Conservation (phyloP, 2,329 filamentous ascomycete genomes). For the Neoscytalidium dimidiatum region DNA sequence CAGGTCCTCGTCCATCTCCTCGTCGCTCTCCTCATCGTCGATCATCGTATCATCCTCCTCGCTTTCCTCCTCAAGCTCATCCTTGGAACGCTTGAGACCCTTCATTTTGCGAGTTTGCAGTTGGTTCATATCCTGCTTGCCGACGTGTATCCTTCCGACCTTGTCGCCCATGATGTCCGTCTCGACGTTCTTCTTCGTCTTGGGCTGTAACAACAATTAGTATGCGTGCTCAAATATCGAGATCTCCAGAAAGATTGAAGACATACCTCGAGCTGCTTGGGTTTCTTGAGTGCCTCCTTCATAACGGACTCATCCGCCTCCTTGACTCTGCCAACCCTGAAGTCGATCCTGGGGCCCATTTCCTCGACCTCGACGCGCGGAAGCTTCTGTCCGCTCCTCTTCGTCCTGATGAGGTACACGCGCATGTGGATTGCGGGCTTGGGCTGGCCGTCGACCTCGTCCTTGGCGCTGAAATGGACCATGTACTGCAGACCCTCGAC, state of each 20-base stretch:
- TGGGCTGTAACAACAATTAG: slow-evolving; percentile 42
- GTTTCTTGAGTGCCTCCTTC: slow-evolving; percentile 89
- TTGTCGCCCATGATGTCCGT: slow-evolving; percentile 95
- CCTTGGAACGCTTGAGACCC: slow-evolving; percentile 83
- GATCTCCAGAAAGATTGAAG: neutral
- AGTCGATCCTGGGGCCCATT: slow-evolving; percentile 92
- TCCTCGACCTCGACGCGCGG: slow-evolving; percentile 93
- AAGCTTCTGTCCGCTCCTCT: slow-evolving; percentile 81
- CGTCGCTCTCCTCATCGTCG: slow-evolving; percentile 34
- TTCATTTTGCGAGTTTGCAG: slow-evolving; percentile 99
- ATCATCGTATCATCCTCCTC: slow-evolving; percentile 33
- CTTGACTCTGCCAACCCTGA: slow-evolving; percentile 77
- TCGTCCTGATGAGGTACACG: slow-evolving; percentile 83
- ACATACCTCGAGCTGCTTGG: slow-evolving; percentile 68
- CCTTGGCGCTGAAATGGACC: slow-evolving; percentile 74
- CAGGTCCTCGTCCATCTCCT: slow-evolving; percentile 25
- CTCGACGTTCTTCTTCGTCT: slow-evolving; percentile 93
- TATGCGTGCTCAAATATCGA: neutral
- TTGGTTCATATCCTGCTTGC: slow-evolving; percentile 81
- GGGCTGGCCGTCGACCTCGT: slow-evolving; percentile 47
- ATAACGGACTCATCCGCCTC: slow-evolving; percentile 76
- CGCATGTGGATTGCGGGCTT: slow-evolving; percentile 63
- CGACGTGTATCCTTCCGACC: slow-evolving; percentile 88
- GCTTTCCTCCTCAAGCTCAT: slow-evolving; percentile 58
- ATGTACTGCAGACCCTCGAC: slow-evolving; percentile 94